Conservation (phyloP, 371 early-diverging fungal genomes). For the Mortierella sp. region DNA sequence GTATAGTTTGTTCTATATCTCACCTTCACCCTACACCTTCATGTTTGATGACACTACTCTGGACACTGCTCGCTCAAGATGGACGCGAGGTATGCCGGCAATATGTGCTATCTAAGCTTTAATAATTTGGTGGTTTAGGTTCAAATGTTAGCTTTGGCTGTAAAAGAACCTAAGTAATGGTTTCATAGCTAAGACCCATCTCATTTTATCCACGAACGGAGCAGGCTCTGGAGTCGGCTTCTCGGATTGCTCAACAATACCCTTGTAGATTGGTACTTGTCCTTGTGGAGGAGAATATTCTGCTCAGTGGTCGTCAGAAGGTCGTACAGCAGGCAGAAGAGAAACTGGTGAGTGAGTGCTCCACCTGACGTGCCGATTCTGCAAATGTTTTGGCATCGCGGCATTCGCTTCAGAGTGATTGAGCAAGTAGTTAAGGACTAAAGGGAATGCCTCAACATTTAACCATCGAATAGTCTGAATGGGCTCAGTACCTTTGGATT, state of each 20-base stretch:
- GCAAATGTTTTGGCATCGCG: neutral
- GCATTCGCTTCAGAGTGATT: neutral
- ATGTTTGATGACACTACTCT: too few relatives aligned
- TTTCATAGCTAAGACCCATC: neutral
- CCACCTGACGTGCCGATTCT: neutral
- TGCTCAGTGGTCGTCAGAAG: slow-evolving; percentile 9
- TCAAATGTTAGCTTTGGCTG: too few relatives aligned
- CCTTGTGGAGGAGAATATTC: slow-evolving; percentile 25
- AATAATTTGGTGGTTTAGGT: neutral
- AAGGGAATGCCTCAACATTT: neutral
- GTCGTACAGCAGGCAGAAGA: slow-evolving; percentile 31
- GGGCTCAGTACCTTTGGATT: too few relatives aligned
- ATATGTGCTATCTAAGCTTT: neutral
- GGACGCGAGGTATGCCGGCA: slow-evolving; percentile 31
- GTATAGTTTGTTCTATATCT: neutral
- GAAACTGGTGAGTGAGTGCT: slow-evolving; percentile 41
- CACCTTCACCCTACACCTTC: neutral
- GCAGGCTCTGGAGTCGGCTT: slow-evolving; percentile 35
- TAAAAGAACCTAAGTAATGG: too few relatives aligned
- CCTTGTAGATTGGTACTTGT: slow-evolving; percentile 24
- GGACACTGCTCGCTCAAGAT: slow-evolving; percentile 19
- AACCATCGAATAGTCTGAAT: too few relatives aligned
- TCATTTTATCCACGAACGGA: neutral
- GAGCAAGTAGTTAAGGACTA: neutral
- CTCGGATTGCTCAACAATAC: slow-evolving; percentile 29